phyloP scores from a whole-genome alignment of 1,139 yeast species.

The Geotrichum histeridarum region DNA sequence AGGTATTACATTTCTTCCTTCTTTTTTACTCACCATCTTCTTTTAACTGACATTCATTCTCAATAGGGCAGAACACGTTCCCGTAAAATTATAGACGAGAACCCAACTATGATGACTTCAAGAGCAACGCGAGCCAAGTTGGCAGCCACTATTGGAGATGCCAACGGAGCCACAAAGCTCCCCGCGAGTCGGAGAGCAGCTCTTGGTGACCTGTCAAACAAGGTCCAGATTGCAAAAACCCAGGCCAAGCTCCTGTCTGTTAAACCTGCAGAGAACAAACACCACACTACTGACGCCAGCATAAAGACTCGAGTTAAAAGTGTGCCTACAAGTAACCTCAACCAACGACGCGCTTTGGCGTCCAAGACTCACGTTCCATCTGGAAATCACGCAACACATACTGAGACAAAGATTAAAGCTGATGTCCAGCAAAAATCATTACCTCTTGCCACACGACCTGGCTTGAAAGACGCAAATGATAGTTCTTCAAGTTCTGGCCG shows the following conservation, averaged over 20 bases:
- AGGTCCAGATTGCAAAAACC: slow-evolving; percentile 7
- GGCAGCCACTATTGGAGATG: slow-evolving; percentile 1
- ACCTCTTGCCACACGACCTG: not conserved
- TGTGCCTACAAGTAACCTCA: not conserved
- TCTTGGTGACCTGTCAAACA: slow-evolving; percentile 11
- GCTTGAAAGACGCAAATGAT: not conserved
- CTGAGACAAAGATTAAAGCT: too few relatives aligned
- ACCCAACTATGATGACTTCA: slow-evolving; percentile 4
- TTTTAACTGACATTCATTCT: not conserved
- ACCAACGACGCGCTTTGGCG: not conserved
- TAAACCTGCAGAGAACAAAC: not conserved
- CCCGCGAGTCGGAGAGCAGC: slow-evolving; percentile 13
- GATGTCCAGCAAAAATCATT: too few relatives aligned
- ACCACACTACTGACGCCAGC: not conserved
- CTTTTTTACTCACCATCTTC: not conserved
- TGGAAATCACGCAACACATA: too few relatives aligned
- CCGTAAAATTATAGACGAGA: slow-evolving; percentile 5
- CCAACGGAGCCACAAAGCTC: not conserved
- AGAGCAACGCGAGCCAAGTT: slow-evolving; percentile 12
- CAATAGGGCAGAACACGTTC: slow-evolving; percentile 10
- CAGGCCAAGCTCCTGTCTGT: not conserved
- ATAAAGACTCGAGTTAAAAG: not conserved
- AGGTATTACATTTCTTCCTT: slow-evolving; percentile 7
- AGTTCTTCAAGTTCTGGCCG: not conserved
- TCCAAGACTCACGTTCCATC: not conserved